These are phyloP conservation scores for Lumnitzera littorea DNA, from an alignment of 345 rosid species.

Conservation along the genomic window DNA sequence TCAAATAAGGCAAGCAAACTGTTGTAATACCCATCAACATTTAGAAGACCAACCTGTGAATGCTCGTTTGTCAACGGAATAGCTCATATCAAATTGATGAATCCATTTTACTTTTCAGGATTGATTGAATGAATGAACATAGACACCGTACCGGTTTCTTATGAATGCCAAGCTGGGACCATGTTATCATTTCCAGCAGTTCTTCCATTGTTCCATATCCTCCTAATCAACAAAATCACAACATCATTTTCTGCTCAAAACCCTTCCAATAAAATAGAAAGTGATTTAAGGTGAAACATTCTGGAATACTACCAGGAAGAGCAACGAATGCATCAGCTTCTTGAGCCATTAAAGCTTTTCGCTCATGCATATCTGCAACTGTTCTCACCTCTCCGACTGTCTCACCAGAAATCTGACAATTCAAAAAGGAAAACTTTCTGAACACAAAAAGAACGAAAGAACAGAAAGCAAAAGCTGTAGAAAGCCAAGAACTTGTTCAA, in stretches of 20 bases:
- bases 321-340: conserved; percentile 96
- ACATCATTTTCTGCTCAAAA: background rate
- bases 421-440: conserved; percentile 6
- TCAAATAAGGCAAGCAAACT: conserved; percentile 74
- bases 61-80: background rate
- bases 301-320: conserved; percentile 65
- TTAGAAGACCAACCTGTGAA: conserved; percentile 81
- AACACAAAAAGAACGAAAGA: background rate
- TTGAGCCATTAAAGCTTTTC: conserved; percentile 95
- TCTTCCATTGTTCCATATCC: conserved; percentile 99
- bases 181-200: conserved; percentile 88
- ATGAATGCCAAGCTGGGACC: conserved; percentile 97
- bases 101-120: conserved; percentile 2
- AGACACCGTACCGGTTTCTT: conserved; percentile 68
- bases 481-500: no score
- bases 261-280: conserved; percentile 4
- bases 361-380: conserved; percentile 90
- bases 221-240: conserved; percentile 28
- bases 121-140: conserved; percentile 4
- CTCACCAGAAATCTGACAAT: conserved; percentile 76
- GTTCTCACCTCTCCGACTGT: conserved; percentile 77
- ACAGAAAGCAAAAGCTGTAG: no score
- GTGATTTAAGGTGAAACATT: background rate
- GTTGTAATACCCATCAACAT: conserved; percentile 90
- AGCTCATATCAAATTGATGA: background rate